phyloP scores from a whole-genome alignment of 2,329 filamentous ascomycete species.

The Alternaria alternata region DNA sequence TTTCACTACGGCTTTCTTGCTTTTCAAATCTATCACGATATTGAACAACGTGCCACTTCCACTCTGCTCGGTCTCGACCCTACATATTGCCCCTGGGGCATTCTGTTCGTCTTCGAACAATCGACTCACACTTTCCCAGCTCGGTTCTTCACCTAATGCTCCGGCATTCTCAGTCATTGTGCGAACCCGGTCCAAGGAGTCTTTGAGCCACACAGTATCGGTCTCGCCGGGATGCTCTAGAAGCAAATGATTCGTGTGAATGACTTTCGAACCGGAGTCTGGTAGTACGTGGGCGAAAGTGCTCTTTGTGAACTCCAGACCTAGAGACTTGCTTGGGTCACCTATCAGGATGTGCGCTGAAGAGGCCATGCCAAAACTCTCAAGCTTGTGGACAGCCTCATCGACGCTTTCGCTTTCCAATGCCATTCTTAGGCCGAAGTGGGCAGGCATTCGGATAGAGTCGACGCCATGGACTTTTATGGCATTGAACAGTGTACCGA shows the following conservation, averaged over 20 bases:
- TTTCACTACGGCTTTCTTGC: constrained; percentile 38
- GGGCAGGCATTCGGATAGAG: constrained; percentile 63
- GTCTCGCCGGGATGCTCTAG: constrained; percentile 47
- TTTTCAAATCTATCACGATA: constrained; percentile 49
- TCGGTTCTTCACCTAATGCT: constrained; percentile 30
- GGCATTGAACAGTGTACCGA: constrained; percentile 69
- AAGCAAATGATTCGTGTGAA: constrained; percentile 57
- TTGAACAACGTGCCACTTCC: constrained; percentile 48
- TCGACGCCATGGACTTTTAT: constrained; percentile 66
- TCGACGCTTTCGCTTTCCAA: constrained; percentile 61
- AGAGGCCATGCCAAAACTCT: constrained; percentile 59
- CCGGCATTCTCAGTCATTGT: constrained; percentile 49
- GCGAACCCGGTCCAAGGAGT: constrained; percentile 48
- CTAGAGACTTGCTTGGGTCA: constrained; percentile 56
- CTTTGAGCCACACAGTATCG: constrained; percentile 55
- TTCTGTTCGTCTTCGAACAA: constrained; percentile 55
- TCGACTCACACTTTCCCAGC: constrained; percentile 37
- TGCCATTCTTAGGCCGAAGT: constrained; percentile 65
- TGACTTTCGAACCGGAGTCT: constrained; percentile 46
- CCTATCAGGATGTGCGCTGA: constrained; percentile 64
- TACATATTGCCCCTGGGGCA: constrained; percentile 48
- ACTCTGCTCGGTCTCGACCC: constrained; percentile 31
- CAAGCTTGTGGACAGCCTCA: constrained; percentile 57
- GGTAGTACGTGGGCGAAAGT: constrained; percentile 42
- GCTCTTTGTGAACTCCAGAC: constrained; percentile 59